phyloP scores from a whole-genome alignment of 768 basidiomycete species.

The Crassisporium funariophilum region DNA sequence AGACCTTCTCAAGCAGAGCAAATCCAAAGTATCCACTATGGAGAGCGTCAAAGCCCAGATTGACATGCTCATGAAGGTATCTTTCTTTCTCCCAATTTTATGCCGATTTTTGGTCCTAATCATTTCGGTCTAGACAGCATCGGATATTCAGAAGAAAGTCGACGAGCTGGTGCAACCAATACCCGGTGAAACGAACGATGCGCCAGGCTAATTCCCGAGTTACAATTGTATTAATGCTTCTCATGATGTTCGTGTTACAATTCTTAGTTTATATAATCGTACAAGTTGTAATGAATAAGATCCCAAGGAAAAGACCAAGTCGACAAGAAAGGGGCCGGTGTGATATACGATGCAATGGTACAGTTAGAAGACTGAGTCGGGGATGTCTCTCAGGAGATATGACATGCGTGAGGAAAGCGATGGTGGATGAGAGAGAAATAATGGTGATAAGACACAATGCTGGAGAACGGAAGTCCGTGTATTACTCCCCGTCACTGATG shows the following conservation, averaged over 20 bases:
- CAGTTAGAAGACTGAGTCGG: constrained; percentile 1
- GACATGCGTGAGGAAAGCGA: constrained; percentile 7
- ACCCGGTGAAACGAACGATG: constrained; percentile 22
- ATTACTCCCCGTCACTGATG: constrained; percentile 69
- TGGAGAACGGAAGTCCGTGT: constrained; percentile 6
- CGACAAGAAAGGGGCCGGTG: constrained; percentile 11
- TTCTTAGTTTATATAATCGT: constrained; percentile 19
- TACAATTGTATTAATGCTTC: constrained; percentile 2
- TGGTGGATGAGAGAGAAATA: constrained; percentile 1
- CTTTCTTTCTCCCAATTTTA: constrained; percentile 1
- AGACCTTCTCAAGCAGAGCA: constrained; percentile 78
- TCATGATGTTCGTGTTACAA: constrained; percentile 11
- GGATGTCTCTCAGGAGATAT: neutral
- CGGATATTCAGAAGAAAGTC: constrained; percentile 76
- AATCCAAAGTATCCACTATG: constrained; percentile 67
- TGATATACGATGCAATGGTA: constrained; percentile 6
- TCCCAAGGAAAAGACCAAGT: constrained; percentile 6
- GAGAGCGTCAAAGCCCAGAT: constrained; percentile 81
- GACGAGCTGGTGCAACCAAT: constrained; percentile 61
- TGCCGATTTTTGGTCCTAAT: constrained; percentile 5
- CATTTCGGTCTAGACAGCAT: constrained; percentile 51
- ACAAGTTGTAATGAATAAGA: constrained; percentile 27
- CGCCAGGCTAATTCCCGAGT: constrained; percentile 11
- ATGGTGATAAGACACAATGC: constrained; percentile 10
- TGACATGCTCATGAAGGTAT: constrained; percentile 74